Conservation (phyloP, 345 rosid genomes). For the Clausena lansium region DNA sequence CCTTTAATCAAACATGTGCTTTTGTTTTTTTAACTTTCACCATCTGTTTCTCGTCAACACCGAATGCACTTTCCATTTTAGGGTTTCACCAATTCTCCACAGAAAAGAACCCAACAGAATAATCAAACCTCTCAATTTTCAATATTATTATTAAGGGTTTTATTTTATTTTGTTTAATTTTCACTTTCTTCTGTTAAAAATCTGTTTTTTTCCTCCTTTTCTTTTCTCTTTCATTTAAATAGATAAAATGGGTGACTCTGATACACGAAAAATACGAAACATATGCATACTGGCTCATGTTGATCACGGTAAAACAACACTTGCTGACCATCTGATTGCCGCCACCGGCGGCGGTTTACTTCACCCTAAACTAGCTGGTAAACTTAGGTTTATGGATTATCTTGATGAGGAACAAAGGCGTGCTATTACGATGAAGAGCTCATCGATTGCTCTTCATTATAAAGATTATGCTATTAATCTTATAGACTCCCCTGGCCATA, state of each 20-base stretch:
- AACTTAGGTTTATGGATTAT: conserved; percentile 82
- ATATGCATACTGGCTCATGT: conserved; percentile 91
- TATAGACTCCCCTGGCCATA: conserved; percentile 95
- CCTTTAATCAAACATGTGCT: not conserved
- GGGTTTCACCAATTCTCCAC: not conserved
- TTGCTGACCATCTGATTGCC: conserved; percentile 90
- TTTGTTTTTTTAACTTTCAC: not conserved
- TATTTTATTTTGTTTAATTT: not conserved
- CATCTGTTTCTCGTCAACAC: not conserved
- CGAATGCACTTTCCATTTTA: not conserved
- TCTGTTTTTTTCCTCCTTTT: not conserved
- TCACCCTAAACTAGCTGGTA: conserved; percentile 83
- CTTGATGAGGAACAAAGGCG: conserved; percentile 95
- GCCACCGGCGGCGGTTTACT: conserved; percentile 75
- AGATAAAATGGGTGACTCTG: conserved; percentile 43
- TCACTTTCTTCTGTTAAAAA: not conserved
- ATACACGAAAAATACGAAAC: conserved; percentile 55
- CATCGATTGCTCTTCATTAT: conserved; percentile 65
- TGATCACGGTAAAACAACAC: conserved; percentile 95
- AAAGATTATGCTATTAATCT: conserved; percentile 61
- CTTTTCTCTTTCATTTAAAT: not conserved
- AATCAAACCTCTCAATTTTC: not conserved
- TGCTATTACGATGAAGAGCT: conserved; percentile 98
- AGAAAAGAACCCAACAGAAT: not conserved
- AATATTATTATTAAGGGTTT: not conserved